Evolutionary conservation across 2,329 filamentous ascomycete genomes (phyloP).

Genomic region (Botrytis pseudocinerea): DNA sequence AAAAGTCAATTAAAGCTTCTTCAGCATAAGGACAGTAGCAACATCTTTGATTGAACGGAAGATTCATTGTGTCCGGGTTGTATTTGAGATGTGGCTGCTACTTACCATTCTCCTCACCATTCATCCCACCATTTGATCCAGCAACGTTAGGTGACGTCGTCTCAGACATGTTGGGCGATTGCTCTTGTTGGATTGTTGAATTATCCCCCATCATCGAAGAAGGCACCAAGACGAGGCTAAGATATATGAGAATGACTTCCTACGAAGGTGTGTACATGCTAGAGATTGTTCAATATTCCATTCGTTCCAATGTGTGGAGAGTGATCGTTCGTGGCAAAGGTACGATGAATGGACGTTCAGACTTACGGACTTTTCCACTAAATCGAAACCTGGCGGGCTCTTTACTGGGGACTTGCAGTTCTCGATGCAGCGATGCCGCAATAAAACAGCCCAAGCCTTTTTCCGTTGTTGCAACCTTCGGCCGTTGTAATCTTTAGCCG

Average conservation of each 20-base stretch:
- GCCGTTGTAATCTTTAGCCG: constrained; percentile 33
- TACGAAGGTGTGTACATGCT: constrained; percentile 35
- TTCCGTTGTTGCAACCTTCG: constrained; percentile 32
- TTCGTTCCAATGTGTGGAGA: constrained; percentile 28
- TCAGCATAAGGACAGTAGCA: background rate
- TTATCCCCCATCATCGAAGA: constrained; percentile 35
- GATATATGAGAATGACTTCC: constrained; percentile 30
- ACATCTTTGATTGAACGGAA: background rate
- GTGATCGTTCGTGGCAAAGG: constrained; percentile 32
- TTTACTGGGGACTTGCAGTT: constrained; percentile 35
- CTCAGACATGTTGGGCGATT: constrained; percentile 38
- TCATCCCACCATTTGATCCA: constrained; percentile 34
- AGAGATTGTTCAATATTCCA: constrained; percentile 32
- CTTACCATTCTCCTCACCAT: constrained; percentile 40
- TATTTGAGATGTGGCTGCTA: constrained; percentile 9
- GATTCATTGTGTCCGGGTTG: background rate
- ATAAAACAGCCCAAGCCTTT: constrained; percentile 23
- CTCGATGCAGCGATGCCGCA: constrained; percentile 28
- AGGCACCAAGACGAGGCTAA: constrained; percentile 24
- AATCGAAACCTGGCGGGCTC: constrained; percentile 31
- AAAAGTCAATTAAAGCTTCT: background rate
- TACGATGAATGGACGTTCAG: constrained; percentile 25
- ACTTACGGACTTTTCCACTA: constrained; percentile 37
- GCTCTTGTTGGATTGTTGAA: constrained; percentile 33
- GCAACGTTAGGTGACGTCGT: constrained; percentile 37